A percentile compares a stretch with the other conserved stretches of the same genome.
These are phyloP conservation scores for Diaporthe ampelina DNA, from an alignment of 2,329 filamentous ascomycete species.

Conservation along the genomic window DNA sequence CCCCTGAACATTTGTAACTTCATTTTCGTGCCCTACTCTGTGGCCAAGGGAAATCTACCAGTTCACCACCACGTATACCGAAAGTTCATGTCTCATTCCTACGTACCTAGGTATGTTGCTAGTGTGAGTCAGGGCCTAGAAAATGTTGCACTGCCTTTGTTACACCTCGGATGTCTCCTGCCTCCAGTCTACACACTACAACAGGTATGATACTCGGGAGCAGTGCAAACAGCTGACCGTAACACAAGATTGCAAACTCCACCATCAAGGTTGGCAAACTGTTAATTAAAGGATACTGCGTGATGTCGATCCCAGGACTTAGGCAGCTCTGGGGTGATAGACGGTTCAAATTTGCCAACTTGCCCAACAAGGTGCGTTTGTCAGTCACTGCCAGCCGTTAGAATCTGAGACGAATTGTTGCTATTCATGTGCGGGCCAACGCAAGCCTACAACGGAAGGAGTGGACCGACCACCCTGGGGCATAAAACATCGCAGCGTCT, in stretches of 20 bases:
- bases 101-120: too few species aligned
- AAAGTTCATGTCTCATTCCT: too few species aligned
- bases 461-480: too few species aligned
- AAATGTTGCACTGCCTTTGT: background rate
- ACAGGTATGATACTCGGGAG: background rate
- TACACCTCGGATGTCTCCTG: background rate
- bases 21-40: too few species aligned
- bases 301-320: background rate
- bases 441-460: background rate
- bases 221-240: background rate
- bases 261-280: background rate
- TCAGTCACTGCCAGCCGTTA: too few species aligned
- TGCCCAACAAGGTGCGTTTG: background rate
- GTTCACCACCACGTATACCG: too few species aligned
- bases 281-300: background rate
- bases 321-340: background rate
- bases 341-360: background rate
- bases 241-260: background rate
- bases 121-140: background rate
- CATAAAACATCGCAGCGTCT: background rate
- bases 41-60: too few species aligned
- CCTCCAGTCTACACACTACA: background rate
- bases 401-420: background rate
- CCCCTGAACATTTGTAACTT: too few species aligned
- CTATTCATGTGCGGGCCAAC: background rate